phyloP scores from a whole-genome alignment of 2,329 filamentous ascomycete species.

The Hyphodiscus sp. region DNA sequence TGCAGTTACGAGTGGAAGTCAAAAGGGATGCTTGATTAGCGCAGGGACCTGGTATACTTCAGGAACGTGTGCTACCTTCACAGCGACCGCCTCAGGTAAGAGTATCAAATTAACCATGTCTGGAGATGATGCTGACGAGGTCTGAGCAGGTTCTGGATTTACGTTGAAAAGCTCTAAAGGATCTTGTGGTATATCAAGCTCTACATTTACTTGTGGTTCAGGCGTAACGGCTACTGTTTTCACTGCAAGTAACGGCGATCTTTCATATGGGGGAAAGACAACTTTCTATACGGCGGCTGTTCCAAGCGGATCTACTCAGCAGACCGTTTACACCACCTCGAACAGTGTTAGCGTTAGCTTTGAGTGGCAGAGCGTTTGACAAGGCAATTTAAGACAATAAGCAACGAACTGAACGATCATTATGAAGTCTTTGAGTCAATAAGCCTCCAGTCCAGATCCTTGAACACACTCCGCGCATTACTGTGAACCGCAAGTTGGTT shows the following conservation, averaged over 20 bases:
- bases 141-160: constrained; percentile 22
- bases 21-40: constrained; percentile 60
- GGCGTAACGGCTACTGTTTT: constrained; percentile 36
- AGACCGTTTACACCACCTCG: constrained; percentile 25
- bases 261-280: constrained; percentile 24
- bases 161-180: constrained; percentile 54
- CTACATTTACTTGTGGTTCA: constrained; percentile 48
- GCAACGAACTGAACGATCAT: not conserved
- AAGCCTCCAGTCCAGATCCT: too few species aligned
- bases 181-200: constrained; percentile 47
- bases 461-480: too few species aligned
- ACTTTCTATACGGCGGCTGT: constrained; percentile 30
- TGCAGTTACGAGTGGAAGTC: constrained; percentile 41
- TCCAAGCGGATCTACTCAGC: constrained; percentile 28
- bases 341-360: constrained; percentile 27
- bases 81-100: constrained; percentile 46
- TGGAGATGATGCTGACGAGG: not conserved
- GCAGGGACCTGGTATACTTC: constrained; percentile 60
- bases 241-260: constrained; percentile 20
- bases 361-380: constrained; percentile 23
- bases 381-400: not conserved
- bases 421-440: not conserved
- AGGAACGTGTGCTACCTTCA: constrained; percentile 63
- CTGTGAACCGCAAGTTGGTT: too few species aligned
- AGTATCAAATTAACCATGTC: not conserved